These are phyloP conservation scores for Helichrysum umbraculigerum DNA, from an alignment of 129 eudicot species.

Conservation along the genomic window DNA sequence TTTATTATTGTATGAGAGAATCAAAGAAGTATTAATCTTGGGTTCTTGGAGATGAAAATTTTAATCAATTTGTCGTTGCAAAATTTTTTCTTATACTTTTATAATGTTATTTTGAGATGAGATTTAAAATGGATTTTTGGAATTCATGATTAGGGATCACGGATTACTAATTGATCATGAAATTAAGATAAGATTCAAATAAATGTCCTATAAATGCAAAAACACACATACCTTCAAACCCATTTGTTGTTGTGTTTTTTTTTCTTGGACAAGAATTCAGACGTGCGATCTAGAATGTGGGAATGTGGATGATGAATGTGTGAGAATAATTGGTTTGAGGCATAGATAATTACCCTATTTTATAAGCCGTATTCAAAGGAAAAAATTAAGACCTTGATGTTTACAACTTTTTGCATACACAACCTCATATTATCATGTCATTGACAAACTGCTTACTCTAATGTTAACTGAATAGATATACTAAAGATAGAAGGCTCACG, in stretches of 20 bases:
- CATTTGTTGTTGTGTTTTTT: not conserved
- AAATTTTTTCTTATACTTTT: no score
- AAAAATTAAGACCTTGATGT: conserved; percentile 1
- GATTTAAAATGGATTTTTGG: not conserved
- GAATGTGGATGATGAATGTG: conserved; percentile 11
- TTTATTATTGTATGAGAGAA: not conserved
- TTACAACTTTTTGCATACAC: not conserved
- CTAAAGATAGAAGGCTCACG: no score
- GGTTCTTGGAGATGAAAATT: no score
- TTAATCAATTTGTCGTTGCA: not conserved
- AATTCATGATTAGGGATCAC: not conserved
- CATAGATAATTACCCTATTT: not conserved
- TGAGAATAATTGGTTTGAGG: not conserved
- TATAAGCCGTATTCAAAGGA: not conserved
- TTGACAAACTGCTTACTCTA: not conserved
- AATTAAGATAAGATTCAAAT: conserved; percentile 5
- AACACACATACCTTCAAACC: conserved; percentile 16
- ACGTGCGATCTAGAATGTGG: not conserved
- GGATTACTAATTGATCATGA: not conserved
- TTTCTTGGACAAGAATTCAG: not conserved
- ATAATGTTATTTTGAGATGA: not conserved
- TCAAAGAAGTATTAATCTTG: no score
- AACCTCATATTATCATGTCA: not conserved
- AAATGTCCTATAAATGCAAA: not conserved
- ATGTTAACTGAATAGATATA: not conserved